These are phyloP conservation scores for Anisodus tanguticus DNA, from an alignment of 257 asterid genomes.

Conservation along the genomic window DNA sequence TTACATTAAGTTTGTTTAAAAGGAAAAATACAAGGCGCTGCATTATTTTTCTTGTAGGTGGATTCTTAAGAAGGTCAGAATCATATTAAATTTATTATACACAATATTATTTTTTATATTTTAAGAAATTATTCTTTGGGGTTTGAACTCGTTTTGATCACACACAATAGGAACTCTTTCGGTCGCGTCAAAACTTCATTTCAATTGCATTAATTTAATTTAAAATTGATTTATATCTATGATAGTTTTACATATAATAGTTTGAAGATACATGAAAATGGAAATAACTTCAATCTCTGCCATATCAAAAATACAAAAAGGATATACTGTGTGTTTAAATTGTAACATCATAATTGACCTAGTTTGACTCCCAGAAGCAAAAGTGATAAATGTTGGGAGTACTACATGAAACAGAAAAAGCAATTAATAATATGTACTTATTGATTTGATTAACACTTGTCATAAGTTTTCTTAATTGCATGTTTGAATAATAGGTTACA, in stretches of 20 bases:
- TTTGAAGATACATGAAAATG: not conserved
- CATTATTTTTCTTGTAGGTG: too few relatives aligned
- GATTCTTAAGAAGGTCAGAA: too few relatives aligned
- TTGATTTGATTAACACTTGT: not conserved
- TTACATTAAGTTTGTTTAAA: too few relatives aligned
- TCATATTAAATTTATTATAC: too few relatives aligned
- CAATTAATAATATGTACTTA: constrained; percentile 5
- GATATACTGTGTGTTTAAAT: not conserved
- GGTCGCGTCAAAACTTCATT: too few relatives aligned
- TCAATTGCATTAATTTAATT: too few relatives aligned
- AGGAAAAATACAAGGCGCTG: too few relatives aligned
- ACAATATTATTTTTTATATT: too few relatives aligned
- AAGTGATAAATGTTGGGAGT: not conserved
- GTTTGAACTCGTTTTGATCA: too few relatives aligned
- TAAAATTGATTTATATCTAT: too few relatives aligned
- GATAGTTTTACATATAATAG: not conserved
- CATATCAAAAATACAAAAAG: not conserved
- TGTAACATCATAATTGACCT: not conserved
- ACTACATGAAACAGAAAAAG: not conserved
- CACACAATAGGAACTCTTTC: too few relatives aligned
- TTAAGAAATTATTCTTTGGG: too few relatives aligned
- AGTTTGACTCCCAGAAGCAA: not conserved
- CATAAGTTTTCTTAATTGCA: not conserved
- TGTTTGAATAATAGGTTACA: constrained; percentile 2
- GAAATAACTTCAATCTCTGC: not conserved